phyloP scores from a whole-genome alignment of 176 grass and related monocot species.

The Bothriochloa decipiens region DNA sequence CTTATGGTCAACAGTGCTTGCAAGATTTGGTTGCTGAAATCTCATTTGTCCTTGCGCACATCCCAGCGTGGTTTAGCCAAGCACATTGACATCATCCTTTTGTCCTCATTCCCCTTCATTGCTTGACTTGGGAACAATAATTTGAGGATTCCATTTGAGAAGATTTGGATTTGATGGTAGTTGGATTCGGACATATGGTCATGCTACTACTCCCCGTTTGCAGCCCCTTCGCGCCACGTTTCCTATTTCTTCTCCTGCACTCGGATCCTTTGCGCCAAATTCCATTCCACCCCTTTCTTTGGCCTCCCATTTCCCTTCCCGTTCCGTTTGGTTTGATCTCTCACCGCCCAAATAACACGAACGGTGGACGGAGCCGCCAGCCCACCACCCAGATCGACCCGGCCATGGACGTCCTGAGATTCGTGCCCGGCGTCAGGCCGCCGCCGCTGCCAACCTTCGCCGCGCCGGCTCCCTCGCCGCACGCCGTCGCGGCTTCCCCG shows the following conservation, averaged over 20 bases:
- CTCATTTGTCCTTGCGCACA: too few relatives aligned
- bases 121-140: too few relatives aligned
- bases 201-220: accelerated
- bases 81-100: too few relatives aligned
- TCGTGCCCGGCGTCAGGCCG: neutral
- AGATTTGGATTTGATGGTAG: too few relatives aligned
- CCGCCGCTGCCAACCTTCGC: neutral
- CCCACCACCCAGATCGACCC: neutral
- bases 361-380: neutral
- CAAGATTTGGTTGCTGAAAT: too few relatives aligned
- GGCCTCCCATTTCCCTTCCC: too few relatives aligned
- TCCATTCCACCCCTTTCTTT: neutral
- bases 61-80: too few relatives aligned
- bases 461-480: neutral
- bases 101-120: too few relatives aligned
- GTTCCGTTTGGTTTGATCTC: neutral
- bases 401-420: conserved; percentile 7
- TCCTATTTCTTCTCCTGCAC: neutral
- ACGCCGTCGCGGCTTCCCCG: neutral
- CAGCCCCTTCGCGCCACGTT: neutral
- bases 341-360: neutral
- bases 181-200: too few relatives aligned
- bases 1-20: too few relatives aligned
- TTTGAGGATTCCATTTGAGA: too few relatives aligned
- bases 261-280: conserved; percentile 9